Base-by-base conservation (phyloP, 1,139 yeast species). In the Candida sp. region DNA sequence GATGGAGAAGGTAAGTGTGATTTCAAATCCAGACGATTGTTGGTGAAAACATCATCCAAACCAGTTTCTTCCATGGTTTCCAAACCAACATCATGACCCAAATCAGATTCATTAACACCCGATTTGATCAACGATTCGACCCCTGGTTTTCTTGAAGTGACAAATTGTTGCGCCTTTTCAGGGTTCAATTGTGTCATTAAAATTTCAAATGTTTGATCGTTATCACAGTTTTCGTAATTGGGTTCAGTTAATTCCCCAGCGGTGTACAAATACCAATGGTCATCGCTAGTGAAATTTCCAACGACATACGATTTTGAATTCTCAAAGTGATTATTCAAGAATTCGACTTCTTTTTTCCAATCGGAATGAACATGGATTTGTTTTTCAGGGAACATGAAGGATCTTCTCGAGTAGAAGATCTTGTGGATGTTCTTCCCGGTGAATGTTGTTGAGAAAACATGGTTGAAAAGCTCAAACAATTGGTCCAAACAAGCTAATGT, bases 261-360 rank as follows among this genome's bases (percentile, higher is more conserved):
- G 47, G 85, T 77, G 62, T 87, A 93, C 51, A 91, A 68, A 62
- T 88, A 88, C 99, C 99, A 93, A 60, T 90, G 96, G 57, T 88
- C 95, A 41, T 81, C 81, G 51, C 84, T 81, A 49, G 79, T 73
- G 51, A 61, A 69, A 55, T 89, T 82, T 5, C 98, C 98, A 38
- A 91, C 89, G 43, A 87, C 73, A 58, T 88, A 87, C 33, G 93
- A 84, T 52, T 76, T 76, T 2, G 93, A 88, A 45, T 74, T 66
- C 34, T 67, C 63, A 58, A 91, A 89, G 57, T 70, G 75, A 41
- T 70, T 65, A 66, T 87, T 82, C 60, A 93, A 78, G 55, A 79
- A 80, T 23, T 70, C 68, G 27, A 90, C 85, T 61, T 93, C 99
- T 56, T 79, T 81, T 36, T 77, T 73, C 99, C 99, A 93, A 55